Base-by-base conservation (phyloP, 495 filamentous ascomycete genomes). In the Trichoderma virens region DNA sequence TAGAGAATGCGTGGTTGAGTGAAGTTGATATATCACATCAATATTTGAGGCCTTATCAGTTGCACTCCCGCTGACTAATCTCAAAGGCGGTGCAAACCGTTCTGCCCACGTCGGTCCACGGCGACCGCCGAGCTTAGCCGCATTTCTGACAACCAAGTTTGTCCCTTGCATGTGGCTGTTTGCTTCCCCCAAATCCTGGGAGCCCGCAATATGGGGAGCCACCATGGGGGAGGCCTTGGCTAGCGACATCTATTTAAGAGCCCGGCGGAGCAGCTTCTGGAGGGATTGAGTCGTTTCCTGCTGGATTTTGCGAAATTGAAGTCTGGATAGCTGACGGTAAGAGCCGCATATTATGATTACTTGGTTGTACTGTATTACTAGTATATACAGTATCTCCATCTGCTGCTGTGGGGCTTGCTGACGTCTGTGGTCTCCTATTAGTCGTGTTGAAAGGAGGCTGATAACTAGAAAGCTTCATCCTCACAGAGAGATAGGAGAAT, bases 51-150 rank as follows among this genome's bases (percentile, higher is more conserved):
- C n/a, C n/a, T n/a, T n/a, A n/a, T n/a, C n/a, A n/a, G n/a, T n/a
- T n/a, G n/a, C n/a, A n/a, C n/a, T n/a, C n/a, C n/a, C n/a, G 45
- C 51, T 56, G 51, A 56, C 51, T 56, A 56, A 56, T n/a, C 5
- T 6, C 14, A 16, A 28, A 56, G 18, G 7, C 51, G 51, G 51
- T 56, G 51, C 23, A 18, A 56, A 56, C 51, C 51, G 51, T 27
- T n/a, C n/a, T 27, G 9, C 51, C 51, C n/a, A 11, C 23, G 20
- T 56, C 51, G 51, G 51, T 56, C 51, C 8, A n/a, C 51, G 51
- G 23, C 51, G 51, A 56, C 51, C 51, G 51, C 51, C 51, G 51
- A 51, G 45, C 45, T 51, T 51, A 51, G 45, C 45, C 51, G 23
- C 51, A 11, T 56, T 56, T 56, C 25, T 14, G 51, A 18, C 23